Base-by-base conservation (phyloP, 208 protist genomes). In the Acanthamoeba lenticulata region DNA sequence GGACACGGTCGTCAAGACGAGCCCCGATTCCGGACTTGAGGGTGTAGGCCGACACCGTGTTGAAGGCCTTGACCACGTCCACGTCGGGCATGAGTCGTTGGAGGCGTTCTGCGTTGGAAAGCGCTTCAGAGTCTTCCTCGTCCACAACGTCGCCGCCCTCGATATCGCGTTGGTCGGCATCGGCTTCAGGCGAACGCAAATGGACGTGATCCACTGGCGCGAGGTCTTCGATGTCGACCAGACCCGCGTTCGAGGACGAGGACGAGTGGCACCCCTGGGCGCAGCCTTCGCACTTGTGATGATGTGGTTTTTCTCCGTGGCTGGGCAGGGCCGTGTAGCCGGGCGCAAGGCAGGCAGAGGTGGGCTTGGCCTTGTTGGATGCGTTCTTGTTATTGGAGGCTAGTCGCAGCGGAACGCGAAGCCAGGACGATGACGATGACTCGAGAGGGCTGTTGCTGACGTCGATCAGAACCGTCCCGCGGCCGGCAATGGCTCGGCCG, bases 41-140 rank as follows among this genome's bases (percentile, higher is more conserved):
- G 13, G 55, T 65, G 86, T 74, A 74, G 27, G 86, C 86, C 19
- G 57, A 55, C 27, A 92, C 86, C n/a, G 86, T 92, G 60, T 92
- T 92, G 57, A 92, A 92, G 13, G 86, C 86, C 86, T 92, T 92
- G 34, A 92, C 86, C 15, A 92, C 86, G 32, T 55, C n/a, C 17
- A 92, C 86, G 49, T 60, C 34, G 29, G 86, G 86, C 86, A 92
- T 92, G 32, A 92, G 17, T 3, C 86, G 86, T 40, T 92, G 86
- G 17, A 92, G 86, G 3, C 86, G 29, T 57, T 92, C 86, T 0
- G 86, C 86, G 86, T 92, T 65, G 13, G 83, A 90, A 7, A 57
- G 49, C 49, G 24, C 49, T 13, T 65, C 49, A 9, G 62, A n/a
- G 52, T 90, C 65, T n/a, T 62, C 55, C 0, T 62, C 55, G 0